Conservation (phyloP, 169 alveolate genomes). For the Babesia sp. region DNA sequence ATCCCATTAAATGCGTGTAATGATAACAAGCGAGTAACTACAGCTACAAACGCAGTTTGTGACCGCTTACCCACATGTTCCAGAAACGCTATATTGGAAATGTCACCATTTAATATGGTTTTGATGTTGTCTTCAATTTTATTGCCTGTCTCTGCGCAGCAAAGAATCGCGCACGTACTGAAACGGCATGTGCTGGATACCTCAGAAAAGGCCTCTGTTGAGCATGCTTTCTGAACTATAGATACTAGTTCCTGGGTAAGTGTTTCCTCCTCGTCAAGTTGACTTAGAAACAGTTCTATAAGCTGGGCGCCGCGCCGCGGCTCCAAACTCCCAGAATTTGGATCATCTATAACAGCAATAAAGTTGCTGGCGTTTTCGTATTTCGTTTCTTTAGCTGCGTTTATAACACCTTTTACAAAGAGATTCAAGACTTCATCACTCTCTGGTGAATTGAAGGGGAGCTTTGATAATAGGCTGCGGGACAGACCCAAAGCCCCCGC, state of each 20-base stretch:
- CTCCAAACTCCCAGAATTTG: neutral
- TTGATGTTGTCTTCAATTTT: slow-evolving; percentile 10
- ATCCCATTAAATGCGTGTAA: neutral
- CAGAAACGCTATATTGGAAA: neutral
- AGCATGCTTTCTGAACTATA: neutral
- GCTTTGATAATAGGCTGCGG: slow-evolving; percentile 19
- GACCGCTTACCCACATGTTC: slow-evolving; percentile 16
- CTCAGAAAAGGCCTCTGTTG: neutral
- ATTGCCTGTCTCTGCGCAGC: slow-evolving; percentile 5
- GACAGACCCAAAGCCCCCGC: slow-evolving; percentile 20
- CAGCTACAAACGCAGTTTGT: neutral
- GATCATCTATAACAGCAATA: slow-evolving; percentile 9
- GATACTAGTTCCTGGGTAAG: neutral
- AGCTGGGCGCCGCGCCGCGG: neutral
- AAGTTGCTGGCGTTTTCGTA: neutral
- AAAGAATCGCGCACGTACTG: slow-evolving; percentile 16
- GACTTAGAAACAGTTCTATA: slow-evolving; percentile 3
- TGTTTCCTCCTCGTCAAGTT: neutral
- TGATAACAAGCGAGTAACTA: slow-evolving; percentile 1
- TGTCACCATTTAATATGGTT: neutral
- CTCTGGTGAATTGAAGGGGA: slow-evolving; percentile 3
- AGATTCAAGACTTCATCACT: slow-evolving; percentile 25
- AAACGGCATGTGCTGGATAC: slow-evolving; percentile 2
- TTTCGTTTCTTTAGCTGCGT: neutral
- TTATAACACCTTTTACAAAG: slow-evolving; percentile 15